Conservation (phyloP, 805 yeast genomes). For the Nakazawaea pomicola region DNA sequence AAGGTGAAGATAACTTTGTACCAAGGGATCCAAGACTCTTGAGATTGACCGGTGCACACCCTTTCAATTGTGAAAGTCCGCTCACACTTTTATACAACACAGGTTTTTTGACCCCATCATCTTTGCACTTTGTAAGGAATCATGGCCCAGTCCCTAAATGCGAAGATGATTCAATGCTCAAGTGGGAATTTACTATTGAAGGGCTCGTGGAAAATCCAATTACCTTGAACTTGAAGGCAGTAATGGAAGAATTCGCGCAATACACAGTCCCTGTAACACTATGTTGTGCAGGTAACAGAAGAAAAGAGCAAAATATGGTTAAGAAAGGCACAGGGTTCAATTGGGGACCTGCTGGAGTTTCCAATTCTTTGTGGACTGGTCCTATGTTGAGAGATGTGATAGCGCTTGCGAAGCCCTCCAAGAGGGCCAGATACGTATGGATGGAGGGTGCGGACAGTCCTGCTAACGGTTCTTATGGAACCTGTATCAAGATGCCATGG, state of each 20-base stretch:
- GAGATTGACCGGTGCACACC: constrained; percentile 29
- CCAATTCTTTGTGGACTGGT: constrained; percentile 32
- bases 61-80: constrained; percentile 30
- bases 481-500: constrained; percentile 27
- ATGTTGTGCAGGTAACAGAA: constrained; percentile 32
- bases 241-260: constrained; percentile 23
- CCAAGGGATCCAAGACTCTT: constrained; percentile 25
- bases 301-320: constrained; percentile 31
- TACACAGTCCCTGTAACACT: constrained; percentile 28
- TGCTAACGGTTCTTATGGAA: constrained; percentile 29
- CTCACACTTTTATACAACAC: constrained; percentile 21
- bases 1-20: constrained; percentile 27
- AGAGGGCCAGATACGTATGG: constrained; percentile 25
- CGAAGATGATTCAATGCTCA: constrained; percentile 17
- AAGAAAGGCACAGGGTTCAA: constrained; percentile 29
- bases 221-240: constrained; percentile 19
- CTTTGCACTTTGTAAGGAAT: constrained; percentile 29
- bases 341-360: constrained; percentile 32
- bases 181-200: constrained; percentile 25
- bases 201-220: constrained; percentile 28
- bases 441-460: constrained; percentile 31
- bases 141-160: constrained; percentile 29
- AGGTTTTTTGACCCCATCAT: constrained; percentile 28
- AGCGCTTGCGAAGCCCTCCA: constrained; percentile 21
- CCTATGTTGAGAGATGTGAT: constrained; percentile 25